These are phyloP conservation scores for Selaginella moellendorffii DNA, from an alignment of 75 land plant genomes.

Conservation along the genomic window DNA sequence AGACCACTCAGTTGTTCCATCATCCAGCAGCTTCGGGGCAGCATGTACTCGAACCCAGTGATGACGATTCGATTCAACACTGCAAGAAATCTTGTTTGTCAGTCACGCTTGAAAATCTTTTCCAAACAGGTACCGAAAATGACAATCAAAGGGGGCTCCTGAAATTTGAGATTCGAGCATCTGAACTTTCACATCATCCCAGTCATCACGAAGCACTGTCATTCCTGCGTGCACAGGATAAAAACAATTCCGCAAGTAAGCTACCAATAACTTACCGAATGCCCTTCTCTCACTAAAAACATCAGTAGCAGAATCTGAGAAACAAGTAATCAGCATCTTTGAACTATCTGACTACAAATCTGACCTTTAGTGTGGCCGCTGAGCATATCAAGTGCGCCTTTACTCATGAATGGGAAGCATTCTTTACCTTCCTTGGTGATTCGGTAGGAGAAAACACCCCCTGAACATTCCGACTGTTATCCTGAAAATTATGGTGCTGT, in stretches of 20 bases:
- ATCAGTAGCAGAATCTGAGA: neutral
- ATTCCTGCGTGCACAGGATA: neutral
- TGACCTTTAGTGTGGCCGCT: no score
- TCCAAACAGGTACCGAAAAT: neutral
- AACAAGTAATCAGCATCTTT: no score
- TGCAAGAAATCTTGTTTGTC: no score
- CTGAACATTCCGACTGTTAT: no score
- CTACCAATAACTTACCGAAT: neutral
- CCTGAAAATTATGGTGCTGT: no score
- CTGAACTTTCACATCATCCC: neutral
- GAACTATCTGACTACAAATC: no score
- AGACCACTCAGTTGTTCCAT: neutral
- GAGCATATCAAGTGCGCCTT: constrained; percentile 1
- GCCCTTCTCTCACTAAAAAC: neutral
- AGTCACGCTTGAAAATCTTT: no score
- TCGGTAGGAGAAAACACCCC: neutral
- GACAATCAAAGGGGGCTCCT: neutral
- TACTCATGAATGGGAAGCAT: neutral
- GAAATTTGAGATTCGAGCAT: neutral
- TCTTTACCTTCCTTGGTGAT: neutral
- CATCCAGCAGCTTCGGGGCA: neutral
- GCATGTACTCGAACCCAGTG: constrained; percentile 5
- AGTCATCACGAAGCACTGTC: neutral
- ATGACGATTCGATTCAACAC: neutral
- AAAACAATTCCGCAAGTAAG: neutral